A percentile compares a stretch with the other conserved stretches of the same genome.
phyloP scores from a whole-genome alignment of 805 yeast genomes.

The Metschnikowia matae region DNA sequence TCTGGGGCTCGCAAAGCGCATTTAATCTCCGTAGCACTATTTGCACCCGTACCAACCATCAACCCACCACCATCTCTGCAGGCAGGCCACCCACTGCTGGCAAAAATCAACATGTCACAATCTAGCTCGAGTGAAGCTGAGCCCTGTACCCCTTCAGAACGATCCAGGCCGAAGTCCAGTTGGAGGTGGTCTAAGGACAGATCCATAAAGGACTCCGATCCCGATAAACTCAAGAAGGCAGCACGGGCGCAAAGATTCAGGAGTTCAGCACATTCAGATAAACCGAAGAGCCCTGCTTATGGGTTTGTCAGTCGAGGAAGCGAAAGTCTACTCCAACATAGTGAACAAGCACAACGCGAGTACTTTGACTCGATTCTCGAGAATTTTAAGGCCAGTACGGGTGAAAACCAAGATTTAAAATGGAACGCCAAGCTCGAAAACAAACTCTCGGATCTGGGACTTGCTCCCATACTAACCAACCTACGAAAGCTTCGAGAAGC shows the following conservation, averaged over 20 bases:
- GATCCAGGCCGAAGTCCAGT: neutral
- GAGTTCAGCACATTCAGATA: neutral
- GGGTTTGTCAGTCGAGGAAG: slow-evolving; percentile 64
- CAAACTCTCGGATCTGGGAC: neutral
- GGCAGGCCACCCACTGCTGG: neutral
- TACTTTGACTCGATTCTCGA: slow-evolving; percentile 37
- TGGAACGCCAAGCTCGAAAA: neutral
- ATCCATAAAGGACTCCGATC: neutral
- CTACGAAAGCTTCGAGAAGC: slow-evolving; percentile 56
- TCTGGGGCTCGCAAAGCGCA: slow-evolving; percentile 1
- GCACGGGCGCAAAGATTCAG: neutral
- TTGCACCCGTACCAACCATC: slow-evolving; percentile 4
- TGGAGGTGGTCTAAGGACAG: slow-evolving; percentile 2
- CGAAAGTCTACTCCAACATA: slow-evolving; percentile 44
- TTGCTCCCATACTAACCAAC: slow-evolving; percentile 20
- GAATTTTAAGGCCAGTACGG: slow-evolving; percentile 6
- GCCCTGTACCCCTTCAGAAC: neutral
- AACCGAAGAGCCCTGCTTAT: slow-evolving; percentile 17
- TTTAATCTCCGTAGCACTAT: neutral
- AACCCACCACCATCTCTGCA: neutral
- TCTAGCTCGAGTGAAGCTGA: neutral
- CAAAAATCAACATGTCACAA: neutral
- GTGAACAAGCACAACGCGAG: slow-evolving; percentile 37
- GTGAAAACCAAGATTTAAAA: neutral
- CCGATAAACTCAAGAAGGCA: neutral